These are phyloP conservation scores for Eucalyptus pumila DNA, from an alignment of 345 rosid genomes.

Conservation along the genomic window DNA sequence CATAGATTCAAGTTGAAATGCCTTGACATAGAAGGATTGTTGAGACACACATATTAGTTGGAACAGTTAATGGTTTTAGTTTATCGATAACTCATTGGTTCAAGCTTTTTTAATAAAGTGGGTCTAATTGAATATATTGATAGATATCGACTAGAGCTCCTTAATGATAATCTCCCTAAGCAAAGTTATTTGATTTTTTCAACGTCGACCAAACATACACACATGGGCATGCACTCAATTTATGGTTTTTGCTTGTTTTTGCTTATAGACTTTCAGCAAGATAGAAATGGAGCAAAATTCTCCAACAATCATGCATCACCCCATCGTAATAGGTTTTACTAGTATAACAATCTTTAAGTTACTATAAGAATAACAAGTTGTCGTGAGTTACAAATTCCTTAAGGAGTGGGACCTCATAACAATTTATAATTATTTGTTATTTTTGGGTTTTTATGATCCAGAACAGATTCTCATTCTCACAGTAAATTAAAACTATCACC, in stretches of 20 bases:
- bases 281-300: neutral
- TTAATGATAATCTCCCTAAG: neutral
- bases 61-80: neutral
- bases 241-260: neutral
- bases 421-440: no score
- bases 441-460: no score
- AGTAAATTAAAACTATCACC: no score
- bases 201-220: neutral
- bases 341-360: no score
- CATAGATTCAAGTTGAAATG: neutral
- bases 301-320: neutral
- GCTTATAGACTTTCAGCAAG: neutral
- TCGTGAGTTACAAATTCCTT: no score
- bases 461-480: rapidly evolving
- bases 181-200: neutral
- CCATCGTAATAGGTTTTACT: neutral
- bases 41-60: neutral
- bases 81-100: neutral
- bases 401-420: no score
- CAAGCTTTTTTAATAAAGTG: neutral
- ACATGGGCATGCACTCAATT: neutral
- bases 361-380: no score
- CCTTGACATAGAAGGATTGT: neutral
- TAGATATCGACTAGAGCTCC: neutral
- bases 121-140: neutral